Evolutionary conservation across 164 flowering plant genomes (phyloP), one percentile per base, ranked within the genome.

Genomic region (Vitis riparia): DNA sequence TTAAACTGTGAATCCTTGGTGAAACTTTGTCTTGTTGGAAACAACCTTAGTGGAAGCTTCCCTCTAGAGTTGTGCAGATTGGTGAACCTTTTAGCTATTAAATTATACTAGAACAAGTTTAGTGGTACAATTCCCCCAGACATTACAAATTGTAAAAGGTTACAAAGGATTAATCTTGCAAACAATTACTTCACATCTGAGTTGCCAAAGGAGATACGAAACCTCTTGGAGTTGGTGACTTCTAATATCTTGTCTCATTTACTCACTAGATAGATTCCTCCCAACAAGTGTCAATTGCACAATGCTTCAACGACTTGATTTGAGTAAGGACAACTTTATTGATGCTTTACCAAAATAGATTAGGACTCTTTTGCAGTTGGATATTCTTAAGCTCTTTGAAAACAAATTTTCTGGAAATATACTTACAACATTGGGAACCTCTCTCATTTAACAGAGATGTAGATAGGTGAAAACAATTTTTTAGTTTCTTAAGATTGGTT

Each of bases 381-480:
- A 92, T 78, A 82, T 85, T 68, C 90, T 19, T 1, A 19, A 19
- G 23, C 23, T 19, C 23, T 19, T 19, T 19, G 23, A 19, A 19
- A 19, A 19, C 62, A 73, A 75, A 61, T 75, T 92, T 51, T 82
- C 90, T 11, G 98, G 96, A 8, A 62, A 4, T 15, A 84, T 92
- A 63, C 96, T 96, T 1, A 71, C 76, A 3, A 80, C 74, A 12
- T 58, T 89, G 58, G 96, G 96, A 86, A 82, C 12, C 90, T 92
- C 59, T 73, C 84, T 27, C 92, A 68, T 16, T 76, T 92, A 78
- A 89, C 89, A 0, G 98, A 86, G 77, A 69, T 92, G 67, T 91
- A 92, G 67, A 78, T 97, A 95, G 99, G 93, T 91, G 9, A 93
- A 93, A 73, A 80, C 69, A 66, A 91, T 95, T 59, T 93, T 95